These are phyloP conservation scores for Euphorbia pulcherrima DNA, from an alignment of 345 rosid genomes.

Conservation along the genomic window DNA sequence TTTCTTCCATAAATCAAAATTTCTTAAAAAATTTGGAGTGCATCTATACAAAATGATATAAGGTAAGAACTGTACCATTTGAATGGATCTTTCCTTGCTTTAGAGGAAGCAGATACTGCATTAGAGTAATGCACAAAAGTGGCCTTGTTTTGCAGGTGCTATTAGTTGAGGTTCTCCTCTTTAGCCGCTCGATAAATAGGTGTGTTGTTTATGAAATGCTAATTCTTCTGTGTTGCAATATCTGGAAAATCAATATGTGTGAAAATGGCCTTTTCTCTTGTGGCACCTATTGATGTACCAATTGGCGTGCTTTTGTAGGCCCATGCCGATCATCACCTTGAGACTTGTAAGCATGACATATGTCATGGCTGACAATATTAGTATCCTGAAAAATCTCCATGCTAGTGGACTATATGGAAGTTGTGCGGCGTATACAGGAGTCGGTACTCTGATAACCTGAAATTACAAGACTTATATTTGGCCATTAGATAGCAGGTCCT, in stretches of 20 bases:
- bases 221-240: neutral
- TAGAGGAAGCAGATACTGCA: too few relatives aligned
- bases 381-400: slow-evolving; percentile 71
- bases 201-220: neutral
- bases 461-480: too few relatives aligned
- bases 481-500: too few relatives aligned
- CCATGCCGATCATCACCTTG: slow-evolving; percentile 76
- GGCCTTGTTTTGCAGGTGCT: neutral
- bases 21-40: neutral
- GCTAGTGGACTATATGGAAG: slow-evolving; percentile 56
- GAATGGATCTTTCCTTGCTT: neutral
- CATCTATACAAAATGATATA: slow-evolving; percentile 1
- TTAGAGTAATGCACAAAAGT: neutral
- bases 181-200: neutral
- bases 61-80: neutral
- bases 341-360: slow-evolving; percentile 86
- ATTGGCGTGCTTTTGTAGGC: slow-evolving; percentile 69
- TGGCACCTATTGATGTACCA: slow-evolving; percentile 87
- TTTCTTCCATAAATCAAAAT: neutral
- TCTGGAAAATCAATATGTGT: slow-evolving; percentile 15
- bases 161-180: neutral
- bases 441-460: slow-evolving; percentile 87
- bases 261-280: slow-evolving; percentile 45
- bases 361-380: slow-evolving; percentile 52
- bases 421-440: slow-evolving; percentile 76